A percentile compares a stretch with the other conserved stretches of the same genome.
phyloP scores from a whole-genome alignment of 129 eudicot genomes.

The Flaveria trinervia region DNA sequence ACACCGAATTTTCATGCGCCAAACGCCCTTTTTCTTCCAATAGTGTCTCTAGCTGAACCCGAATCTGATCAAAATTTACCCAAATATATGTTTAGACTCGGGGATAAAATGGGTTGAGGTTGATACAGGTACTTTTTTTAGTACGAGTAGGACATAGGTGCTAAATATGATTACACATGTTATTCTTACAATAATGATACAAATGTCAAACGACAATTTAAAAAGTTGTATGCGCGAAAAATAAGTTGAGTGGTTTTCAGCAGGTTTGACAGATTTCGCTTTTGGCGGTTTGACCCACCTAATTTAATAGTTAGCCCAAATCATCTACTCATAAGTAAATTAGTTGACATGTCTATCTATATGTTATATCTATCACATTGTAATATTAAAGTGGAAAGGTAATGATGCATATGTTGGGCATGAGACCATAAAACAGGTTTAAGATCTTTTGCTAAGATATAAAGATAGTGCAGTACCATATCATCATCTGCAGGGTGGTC shows the following conservation, averaged over 20 bases:
- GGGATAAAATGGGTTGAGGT: no score
- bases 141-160: neutral
- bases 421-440: neutral
- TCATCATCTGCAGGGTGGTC: slow-evolving; percentile 77
- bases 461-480: slow-evolving; percentile 47
- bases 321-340: neutral
- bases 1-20: slow-evolving; percentile 68
- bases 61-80: slow-evolving; percentile 51
- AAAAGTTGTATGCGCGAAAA: neutral
- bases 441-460: neutral
- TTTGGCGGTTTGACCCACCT: neutral
- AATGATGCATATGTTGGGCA: neutral
- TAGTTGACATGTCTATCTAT: neutral
- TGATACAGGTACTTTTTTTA: neutral
- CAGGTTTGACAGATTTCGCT: neutral
- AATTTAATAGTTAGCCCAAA: neutral
- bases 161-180: neutral
- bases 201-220: neutral
- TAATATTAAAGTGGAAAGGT: neutral
- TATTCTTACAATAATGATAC: neutral
- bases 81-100: neutral
- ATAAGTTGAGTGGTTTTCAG: neutral
- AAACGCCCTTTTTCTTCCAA: slow-evolving; percentile 74
- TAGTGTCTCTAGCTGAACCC: slow-evolving; percentile 73
- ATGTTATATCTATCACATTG: no score